Base-by-base conservation (phyloP, 2,329 filamentous ascomycete species). In the Ophiocordyceps australis region DNA sequence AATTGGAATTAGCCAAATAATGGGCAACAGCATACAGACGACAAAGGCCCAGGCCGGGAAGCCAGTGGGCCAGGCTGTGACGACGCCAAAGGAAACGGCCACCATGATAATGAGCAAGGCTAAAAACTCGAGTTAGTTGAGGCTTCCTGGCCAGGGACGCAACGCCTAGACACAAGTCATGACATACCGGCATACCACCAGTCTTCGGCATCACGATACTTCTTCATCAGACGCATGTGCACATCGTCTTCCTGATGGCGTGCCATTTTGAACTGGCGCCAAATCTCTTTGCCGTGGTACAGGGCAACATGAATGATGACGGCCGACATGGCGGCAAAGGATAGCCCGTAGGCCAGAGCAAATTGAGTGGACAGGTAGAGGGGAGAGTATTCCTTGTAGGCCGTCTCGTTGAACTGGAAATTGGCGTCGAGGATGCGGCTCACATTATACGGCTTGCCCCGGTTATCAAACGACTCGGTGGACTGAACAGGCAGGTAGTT, bases 281-380 rank as follows among this genome's bases (percentile, higher is more conserved):
- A 62, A 23, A 70, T 62, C 29, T 65, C 58, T 27, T 49, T 50
- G 17, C 64, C 64, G 35, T 70, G 59, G 40, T 69, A 71, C 10
- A 70, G 42, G 3, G 38, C 43, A 22, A 66, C 62, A 30, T 71
- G 65, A 7, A 68, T 55, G 22, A 71, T 45, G 29, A 70, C 67
- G 8, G 69, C 65, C 0, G 67, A 59, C 16, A 77, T 60, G 14
- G 71, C 66, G n/a, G 74, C 74, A 39, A 78, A 78, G 0, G 66
- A 68, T 9, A 77, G 50, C 2, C 71, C 72, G 36, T 78, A 70
- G 7, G 55, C 50, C 20, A 70, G 43, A 3, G 62, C 59, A 31
- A 67, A 78, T 31, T 74, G 71, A 0, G 70, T 62, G 3, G 68
- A 59, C 13, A 78, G 52, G 38, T 65, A 77, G 4, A 76, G 55